A percentile compares a stretch with the other conserved stretches of the same genome.
phyloP scores from a whole-genome alignment of 2,329 filamentous ascomycete genomes.

The Beauveria scarabaeidicola region DNA sequence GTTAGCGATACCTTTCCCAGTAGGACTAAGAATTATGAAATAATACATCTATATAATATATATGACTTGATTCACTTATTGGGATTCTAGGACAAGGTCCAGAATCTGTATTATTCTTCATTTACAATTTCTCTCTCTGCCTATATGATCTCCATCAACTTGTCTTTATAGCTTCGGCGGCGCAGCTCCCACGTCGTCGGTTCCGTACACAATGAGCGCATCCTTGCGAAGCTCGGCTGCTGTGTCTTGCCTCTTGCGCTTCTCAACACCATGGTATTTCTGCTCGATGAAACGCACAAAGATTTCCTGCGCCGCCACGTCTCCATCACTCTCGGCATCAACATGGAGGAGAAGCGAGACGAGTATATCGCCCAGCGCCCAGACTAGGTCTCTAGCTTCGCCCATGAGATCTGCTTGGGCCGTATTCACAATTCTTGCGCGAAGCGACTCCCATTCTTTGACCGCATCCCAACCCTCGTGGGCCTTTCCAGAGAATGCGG shows the following conservation, averaged over 20 bases:
- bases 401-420: slow-evolving; percentile 32
- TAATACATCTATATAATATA: no score
- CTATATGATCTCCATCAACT: background rate
- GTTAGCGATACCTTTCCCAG: no score
- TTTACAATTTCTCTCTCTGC: background rate
- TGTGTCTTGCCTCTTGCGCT: slow-evolving; percentile 14
- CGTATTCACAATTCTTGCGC: slow-evolving; percentile 25
- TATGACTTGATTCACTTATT: no score
- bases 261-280: slow-evolving; percentile 15
- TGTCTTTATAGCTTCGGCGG: slow-evolving; percentile 14
- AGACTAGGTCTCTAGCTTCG: slow-evolving; percentile 37
- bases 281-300: slow-evolving; percentile 30
- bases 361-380: slow-evolving; percentile 34
- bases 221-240: slow-evolving; percentile 24
- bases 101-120: background rate
- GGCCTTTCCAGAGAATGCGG: slow-evolving; percentile 18
- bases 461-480: slow-evolving; percentile 22
- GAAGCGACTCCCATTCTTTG: slow-evolving; percentile 32
- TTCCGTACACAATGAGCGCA: slow-evolving; percentile 29
- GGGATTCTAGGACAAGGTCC: no score
- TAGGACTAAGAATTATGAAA: no score
- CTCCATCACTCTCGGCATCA: slow-evolving; percentile 30
- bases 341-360: slow-evolving; percentile 34
- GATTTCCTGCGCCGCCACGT: slow-evolving; percentile 30
- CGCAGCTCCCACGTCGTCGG: slow-evolving; percentile 1